These are phyloP conservation scores for Taxawa tesnikishii DNA, from an alignment of 2,329 filamentous ascomycete genomes.

Conservation along the genomic window DNA sequence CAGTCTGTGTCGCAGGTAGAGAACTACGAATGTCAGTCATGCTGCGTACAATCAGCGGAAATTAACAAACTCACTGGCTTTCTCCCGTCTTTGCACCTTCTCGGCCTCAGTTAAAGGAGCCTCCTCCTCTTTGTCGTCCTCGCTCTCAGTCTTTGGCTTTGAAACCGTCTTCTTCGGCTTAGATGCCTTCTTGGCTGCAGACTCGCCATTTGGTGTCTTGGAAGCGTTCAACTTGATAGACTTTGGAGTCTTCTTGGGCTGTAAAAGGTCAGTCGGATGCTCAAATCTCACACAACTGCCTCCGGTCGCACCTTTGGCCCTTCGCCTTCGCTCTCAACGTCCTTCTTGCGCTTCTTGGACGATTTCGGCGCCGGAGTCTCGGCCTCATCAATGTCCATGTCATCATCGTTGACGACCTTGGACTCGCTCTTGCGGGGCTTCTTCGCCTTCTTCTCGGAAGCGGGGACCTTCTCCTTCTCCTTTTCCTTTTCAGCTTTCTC, in stretches of 20 bases:
- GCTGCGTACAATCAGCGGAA: not conserved
- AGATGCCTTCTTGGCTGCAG: slow-evolving; percentile 21
- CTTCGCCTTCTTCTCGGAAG: slow-evolving; percentile 43
- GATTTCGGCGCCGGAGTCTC: slow-evolving; percentile 49
- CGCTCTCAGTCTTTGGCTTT: slow-evolving; percentile 49
- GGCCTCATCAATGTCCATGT: slow-evolving; percentile 38
- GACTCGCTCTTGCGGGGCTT: slow-evolving; percentile 34
- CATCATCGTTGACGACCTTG: slow-evolving; percentile 17
- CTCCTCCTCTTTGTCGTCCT: slow-evolving; percentile 45
- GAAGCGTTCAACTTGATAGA: slow-evolving; percentile 32
- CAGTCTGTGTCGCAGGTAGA: slow-evolving; percentile 86
- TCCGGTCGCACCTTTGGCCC: slow-evolving; percentile 42
- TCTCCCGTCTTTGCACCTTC: slow-evolving; percentile 44
- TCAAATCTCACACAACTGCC: not conserved
- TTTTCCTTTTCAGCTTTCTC: slow-evolving; percentile 30
- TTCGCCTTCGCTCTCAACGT: slow-evolving; percentile 53
- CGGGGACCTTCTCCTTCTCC: slow-evolving; percentile 29
- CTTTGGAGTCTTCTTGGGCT: slow-evolving; percentile 39
- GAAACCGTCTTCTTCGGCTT: slow-evolving; percentile 19
- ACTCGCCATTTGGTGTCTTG: slow-evolving; percentile 25
- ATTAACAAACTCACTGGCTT: slow-evolving; percentile 32
- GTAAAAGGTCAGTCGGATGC: slow-evolving; percentile 16
- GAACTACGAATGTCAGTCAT: slow-evolving; percentile 37
- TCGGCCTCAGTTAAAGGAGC: slow-evolving; percentile 43
- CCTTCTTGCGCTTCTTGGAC: slow-evolving; percentile 73